phyloP scores from a whole-genome alignment of 805 yeast species.

The Zygoascus biomembranicola region DNA sequence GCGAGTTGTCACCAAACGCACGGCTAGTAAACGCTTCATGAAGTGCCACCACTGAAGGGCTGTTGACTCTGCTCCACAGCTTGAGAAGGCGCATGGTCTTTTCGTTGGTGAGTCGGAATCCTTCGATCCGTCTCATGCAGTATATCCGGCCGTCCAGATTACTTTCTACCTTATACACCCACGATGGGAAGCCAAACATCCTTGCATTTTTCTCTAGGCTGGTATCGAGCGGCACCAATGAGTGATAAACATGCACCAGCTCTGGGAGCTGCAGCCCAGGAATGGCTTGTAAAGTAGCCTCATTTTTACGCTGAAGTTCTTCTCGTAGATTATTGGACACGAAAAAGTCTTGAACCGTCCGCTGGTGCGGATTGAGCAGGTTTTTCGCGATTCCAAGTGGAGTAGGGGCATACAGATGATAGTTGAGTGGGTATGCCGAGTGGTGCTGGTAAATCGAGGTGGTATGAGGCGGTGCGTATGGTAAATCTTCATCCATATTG shows the following conservation, averaged over 20 bases:
- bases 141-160: constrained; percentile 72
- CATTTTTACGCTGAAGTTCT: constrained; percentile 60
- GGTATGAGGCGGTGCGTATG: constrained; percentile 1
- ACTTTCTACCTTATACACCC: constrained; percentile 72
- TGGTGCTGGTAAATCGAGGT: constrained; percentile 15
- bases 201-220: constrained; percentile 31
- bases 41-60: constrained; percentile 49
- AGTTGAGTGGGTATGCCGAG: constrained; percentile 43
- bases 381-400: constrained; percentile 40
- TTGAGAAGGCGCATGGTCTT: constrained; percentile 51
- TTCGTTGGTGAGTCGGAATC: constrained; percentile 46
- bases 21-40: constrained; percentile 81
- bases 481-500: background rate
- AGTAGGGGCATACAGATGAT: constrained; percentile 89
- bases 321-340: constrained; percentile 68
- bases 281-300: constrained; percentile 67
- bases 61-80: constrained; percentile 50
- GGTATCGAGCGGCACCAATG: constrained; percentile 72
- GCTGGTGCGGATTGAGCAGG: constrained; percentile 61
- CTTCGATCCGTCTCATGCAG: constrained; percentile 65
- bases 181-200: constrained; percentile 47
- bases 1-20: constrained; percentile 72
- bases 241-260: constrained; percentile 73
- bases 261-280: constrained; percentile 58
- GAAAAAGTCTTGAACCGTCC: constrained; percentile 61